Base-by-base conservation (phyloP, 441 rosid genomes). In the Bruguiera hainesii region DNA sequence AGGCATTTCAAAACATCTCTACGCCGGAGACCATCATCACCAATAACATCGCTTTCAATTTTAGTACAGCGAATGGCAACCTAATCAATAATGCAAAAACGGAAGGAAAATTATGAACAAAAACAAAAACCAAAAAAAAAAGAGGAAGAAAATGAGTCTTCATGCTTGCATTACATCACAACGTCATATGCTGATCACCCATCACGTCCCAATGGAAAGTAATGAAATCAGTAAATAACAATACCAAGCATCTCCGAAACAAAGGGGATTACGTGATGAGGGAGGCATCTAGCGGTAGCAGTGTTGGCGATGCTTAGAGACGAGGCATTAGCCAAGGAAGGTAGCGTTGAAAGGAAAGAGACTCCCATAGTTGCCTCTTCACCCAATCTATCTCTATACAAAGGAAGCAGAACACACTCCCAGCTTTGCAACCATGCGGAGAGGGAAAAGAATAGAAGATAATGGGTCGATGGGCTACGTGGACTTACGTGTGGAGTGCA, bases 1-100 rank as follows among this genome's bases (percentile, higher is more conserved):
- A 79, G 64, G 79, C 79, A 77, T 71, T 79, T 84, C 64, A 90
- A 82, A 76, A 81, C 69, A 58, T 90, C 88, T 70, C 96, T 82
- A 51, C 98, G 80, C 52, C 70, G 60, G 60, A 81, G 59, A 39
- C 75, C 75, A 63, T 29, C 73, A 2, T 75, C 82, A 16, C 46
- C 71, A 58, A 50, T 61, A 53, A 50, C 77, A 63, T 72, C 75
- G 18, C 70, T 62, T 25, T 80, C 88, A n/a, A 33, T 65, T 75
- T 85, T 81, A 59, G 60, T 67, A 73, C 96, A 88, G 68, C 84
- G 82, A 64, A 83, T 71, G 28, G 67, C 65, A 42, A 28, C 85
- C 96, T 87, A 76, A 69, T 69, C 31, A 63, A 37, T 21, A 52
- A 56, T 60, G 67, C 21, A 56, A 9, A 29, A 64, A 18, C 39